Conservation (phyloP, 805 yeast species). For the Komagataella ulmi region DNA sequence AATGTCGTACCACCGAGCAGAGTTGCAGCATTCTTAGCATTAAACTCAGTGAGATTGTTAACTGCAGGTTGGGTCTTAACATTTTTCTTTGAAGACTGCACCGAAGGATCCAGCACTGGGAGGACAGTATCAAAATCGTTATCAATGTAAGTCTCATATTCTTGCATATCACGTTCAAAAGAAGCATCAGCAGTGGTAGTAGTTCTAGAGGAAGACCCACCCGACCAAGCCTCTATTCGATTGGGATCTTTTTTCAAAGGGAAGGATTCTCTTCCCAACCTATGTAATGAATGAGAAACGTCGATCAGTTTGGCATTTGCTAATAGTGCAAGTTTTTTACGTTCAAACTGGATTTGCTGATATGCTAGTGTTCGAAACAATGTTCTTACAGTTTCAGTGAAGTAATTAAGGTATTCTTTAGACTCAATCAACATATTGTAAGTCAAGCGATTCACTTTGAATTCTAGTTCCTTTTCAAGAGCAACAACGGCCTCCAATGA, state of each 20-base stretch:
- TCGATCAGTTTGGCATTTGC: constrained; percentile 32
- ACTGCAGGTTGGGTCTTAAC: background rate
- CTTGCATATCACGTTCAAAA: background rate
- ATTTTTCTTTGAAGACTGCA: background rate
- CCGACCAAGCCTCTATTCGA: background rate
- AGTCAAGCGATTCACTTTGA: constrained; percentile 70
- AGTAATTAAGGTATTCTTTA: constrained; percentile 39
- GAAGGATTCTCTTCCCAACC: constrained; percentile 64
- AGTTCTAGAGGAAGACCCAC: constrained; percentile 3
- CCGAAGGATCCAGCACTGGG: background rate
- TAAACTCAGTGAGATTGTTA: constrained; percentile 22
- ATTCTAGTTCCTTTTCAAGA: constrained; percentile 61
- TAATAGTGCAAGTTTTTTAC: constrained; percentile 66
- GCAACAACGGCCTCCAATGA: constrained; percentile 67
- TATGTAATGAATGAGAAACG: constrained; percentile 33
- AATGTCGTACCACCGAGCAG: constrained; percentile 69
- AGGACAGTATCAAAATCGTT: background rate
- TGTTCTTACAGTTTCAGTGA: constrained; percentile 41
- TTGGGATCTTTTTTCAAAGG: constrained; percentile 15
- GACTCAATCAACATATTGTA: constrained; percentile 75
- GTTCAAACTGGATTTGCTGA: constrained; percentile 72
- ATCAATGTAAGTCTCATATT: constrained; percentile 3
- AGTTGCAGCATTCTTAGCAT: constrained; percentile 76
- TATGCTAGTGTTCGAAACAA: constrained; percentile 48
- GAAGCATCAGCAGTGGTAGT: constrained; percentile 1